Evolutionary conservation across 495 filamentous ascomycete genomes (phyloP).

Genomic region (Aspergillus haitiensis): DNA sequence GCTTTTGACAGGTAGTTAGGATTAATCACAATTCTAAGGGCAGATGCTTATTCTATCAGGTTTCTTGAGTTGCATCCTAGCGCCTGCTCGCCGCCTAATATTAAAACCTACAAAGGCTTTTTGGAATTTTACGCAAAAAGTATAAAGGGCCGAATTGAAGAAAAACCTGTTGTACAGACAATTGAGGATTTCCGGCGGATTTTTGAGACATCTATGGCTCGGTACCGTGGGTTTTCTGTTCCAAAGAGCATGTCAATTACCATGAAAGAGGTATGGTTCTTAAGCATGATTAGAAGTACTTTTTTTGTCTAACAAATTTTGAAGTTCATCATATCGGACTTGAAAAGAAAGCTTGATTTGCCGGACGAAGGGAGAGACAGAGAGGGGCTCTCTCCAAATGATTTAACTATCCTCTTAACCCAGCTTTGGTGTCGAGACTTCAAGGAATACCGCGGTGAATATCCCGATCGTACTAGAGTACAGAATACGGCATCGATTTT

Average conservation of each 20-base stretch:
- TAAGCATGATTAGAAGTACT: not conserved
- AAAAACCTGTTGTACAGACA: not conserved
- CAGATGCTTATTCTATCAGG: not conserved
- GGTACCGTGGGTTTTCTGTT: not conserved
- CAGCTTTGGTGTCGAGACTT: not conserved
- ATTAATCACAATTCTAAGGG: not conserved
- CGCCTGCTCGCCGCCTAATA: not conserved
- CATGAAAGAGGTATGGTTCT: not conserved
- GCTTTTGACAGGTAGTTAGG: not conserved
- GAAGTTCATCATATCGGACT: not conserved
- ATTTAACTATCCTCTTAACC: slow-evolving; percentile 6
- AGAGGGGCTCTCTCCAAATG: slow-evolving; percentile 2
- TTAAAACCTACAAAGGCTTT: not conserved
- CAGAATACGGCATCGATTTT: slow-evolving; percentile 1
- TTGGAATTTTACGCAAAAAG: not conserved
- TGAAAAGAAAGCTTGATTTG: not conserved
- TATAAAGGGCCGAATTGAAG: not conserved
- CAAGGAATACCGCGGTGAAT: not conserved
- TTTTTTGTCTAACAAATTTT: not conserved
- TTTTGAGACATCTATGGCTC: not conserved
- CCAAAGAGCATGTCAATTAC: not conserved
- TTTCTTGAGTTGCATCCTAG: not conserved
- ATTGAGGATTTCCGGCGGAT: not conserved
- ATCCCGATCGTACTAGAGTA: slow-evolving; percentile 6
- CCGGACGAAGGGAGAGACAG: not conserved